Evolutionary conservation across 1,284 basidiomycete species (phyloP), one percentile per base, ranked within the genome.

Genomic region (Ustanciosporium gigantosporum): DNA sequence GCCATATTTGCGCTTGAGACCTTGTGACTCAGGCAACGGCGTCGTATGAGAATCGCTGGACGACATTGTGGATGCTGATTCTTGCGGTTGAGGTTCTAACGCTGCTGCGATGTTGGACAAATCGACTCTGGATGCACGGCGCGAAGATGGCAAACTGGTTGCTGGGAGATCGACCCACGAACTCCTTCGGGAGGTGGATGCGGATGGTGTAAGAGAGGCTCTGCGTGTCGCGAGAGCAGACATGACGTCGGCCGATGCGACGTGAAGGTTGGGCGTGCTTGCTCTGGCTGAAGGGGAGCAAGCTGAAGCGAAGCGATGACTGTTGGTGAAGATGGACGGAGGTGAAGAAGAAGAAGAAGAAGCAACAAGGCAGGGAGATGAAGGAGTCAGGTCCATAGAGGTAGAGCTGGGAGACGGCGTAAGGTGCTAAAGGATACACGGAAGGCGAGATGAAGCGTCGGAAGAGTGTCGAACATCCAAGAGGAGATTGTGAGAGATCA

Each of bases 1-100:
- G 8, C 52, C 42, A 20, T 39, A 45, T 17, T 64, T 64, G 41
- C 59, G 59, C 44, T 64, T 64, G n/a, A 29, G 17, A 9, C 35
- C 19, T 0, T 41, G 46, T 5, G 47, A 22, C 9, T 47, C 57
- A 36, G 34, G 25, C 3, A 35, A 16, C 19, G 24, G 24, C n/a
- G 56, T 35, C 36, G 48, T 42, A 16, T 23, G 34, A 13, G 57
- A 49, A 14, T 39, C 31, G 27, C 25, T 36, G 9, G 57, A 43
- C n/a, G 57, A 60, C 16, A 46, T 48, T 44, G 53, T 53, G 9
- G 36, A 27, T 19, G 39, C 25, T 17, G 32, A 8, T 14, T 9
- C 32, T 9, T n/a, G n/a, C n/a, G n/a, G 32, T 17, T 34, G 32
- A 9, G 32, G 27, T 9, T 29, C 11, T 8, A 34, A 34, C 7